Conservation (phyloP, 2,329 filamentous ascomycete species). For the Cladophialophora carrionii region DNA sequence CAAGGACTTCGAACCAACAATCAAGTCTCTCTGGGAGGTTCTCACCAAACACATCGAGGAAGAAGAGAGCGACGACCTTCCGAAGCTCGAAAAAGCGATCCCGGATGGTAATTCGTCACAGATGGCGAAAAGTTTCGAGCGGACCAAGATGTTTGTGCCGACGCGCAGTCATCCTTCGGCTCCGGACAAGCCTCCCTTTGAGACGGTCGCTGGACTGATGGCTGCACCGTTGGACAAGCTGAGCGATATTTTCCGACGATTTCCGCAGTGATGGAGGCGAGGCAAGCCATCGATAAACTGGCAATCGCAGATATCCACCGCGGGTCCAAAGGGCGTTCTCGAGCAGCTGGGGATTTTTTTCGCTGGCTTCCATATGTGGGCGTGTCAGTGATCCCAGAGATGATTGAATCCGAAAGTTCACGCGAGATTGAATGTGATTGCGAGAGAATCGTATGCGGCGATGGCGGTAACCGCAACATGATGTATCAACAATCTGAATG, state of each 20-base stretch:
- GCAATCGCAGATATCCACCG: neutral
- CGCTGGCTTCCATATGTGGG: no score
- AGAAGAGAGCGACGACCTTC: conserved; percentile 57
- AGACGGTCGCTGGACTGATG: conserved; percentile 59
- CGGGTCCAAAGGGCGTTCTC: no score
- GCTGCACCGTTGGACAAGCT: conserved; percentile 62
- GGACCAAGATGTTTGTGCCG: conserved; percentile 60
- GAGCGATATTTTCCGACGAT: conserved; percentile 60
- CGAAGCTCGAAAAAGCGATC: conserved; percentile 53
- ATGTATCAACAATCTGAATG: no score
- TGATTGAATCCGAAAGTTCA: no score
- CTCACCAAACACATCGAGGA: conserved; percentile 55
- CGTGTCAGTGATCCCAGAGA: no score
- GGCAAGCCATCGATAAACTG: neutral
- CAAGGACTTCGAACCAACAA: conserved; percentile 49
- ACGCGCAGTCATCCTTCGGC: conserved; percentile 56
- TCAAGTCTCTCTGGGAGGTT: conserved; percentile 51
- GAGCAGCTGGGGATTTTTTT: no score
- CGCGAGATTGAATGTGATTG: no score
- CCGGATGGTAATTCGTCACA: conserved; percentile 43
- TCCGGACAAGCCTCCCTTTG: conserved; percentile 59
- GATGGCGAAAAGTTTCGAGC: conserved; percentile 51
- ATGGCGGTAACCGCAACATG: no score
- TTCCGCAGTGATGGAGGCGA: conserved; percentile 43
- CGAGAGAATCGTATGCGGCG: no score